Conservation (phyloP, 2,329 filamentous ascomycete species). For the Exophiala spinifera region DNA sequence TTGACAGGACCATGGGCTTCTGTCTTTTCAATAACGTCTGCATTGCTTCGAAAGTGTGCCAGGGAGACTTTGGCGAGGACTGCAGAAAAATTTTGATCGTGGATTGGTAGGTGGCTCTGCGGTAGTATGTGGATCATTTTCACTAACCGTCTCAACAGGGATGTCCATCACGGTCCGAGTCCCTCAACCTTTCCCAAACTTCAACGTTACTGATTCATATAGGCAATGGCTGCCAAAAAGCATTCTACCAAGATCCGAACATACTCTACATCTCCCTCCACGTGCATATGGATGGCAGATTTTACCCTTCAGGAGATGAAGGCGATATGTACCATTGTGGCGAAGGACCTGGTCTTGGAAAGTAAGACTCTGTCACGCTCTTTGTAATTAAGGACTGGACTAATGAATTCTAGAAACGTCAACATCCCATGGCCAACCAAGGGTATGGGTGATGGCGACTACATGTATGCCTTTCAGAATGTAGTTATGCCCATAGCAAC, state of each 20-base stretch:
- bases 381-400: slow-evolving; percentile 11
- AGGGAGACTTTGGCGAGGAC: slow-evolving; percentile 70
- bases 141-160: slow-evolving; percentile 40
- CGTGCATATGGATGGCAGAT: slow-evolving; percentile 76
- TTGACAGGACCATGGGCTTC: slow-evolving; percentile 82
- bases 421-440: slow-evolving; percentile 67
- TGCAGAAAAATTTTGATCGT: slow-evolving; percentile 90
- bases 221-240: slow-evolving; percentile 93
- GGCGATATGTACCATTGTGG: slow-evolving; percentile 61
- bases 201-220: slow-evolving; percentile 14
- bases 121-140: background rate
- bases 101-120: slow-evolving; percentile 69
- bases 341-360: slow-evolving; percentile 55
- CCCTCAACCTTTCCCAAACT: background rate
- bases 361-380: slow-evolving; percentile 35
- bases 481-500: slow-evolving; percentile 94
- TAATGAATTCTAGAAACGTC: slow-evolving; percentile 50
- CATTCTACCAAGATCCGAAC: slow-evolving; percentile 92
- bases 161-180: slow-evolving; percentile 62
- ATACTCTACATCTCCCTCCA: slow-evolving; percentile 94
- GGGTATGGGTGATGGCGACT: slow-evolving; percentile 92
- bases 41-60: slow-evolving; percentile 84
- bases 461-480: slow-evolving; percentile 90
- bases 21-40: slow-evolving; percentile 98
- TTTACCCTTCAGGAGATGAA: slow-evolving; percentile 70